Evolutionary conservation across 139 green algal genomes (phyloP).

Genomic region (Chlamydomonas applanata): DNA sequence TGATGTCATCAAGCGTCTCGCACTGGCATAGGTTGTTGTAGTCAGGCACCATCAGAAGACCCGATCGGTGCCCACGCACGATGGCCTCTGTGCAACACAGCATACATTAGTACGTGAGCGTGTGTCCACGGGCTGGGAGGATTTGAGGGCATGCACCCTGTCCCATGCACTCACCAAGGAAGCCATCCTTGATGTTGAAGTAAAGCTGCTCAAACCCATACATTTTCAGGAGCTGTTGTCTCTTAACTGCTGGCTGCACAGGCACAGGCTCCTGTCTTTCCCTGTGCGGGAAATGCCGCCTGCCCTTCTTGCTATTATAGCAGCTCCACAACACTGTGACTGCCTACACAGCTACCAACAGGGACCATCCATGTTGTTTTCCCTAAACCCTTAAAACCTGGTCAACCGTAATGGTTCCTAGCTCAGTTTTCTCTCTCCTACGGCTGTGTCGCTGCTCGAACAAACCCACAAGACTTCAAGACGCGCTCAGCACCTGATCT

Average conservation of each 20-base stretch:
- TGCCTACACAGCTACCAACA: too few species aligned
- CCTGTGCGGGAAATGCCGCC: too few species aligned
- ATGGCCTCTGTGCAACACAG: slow-evolving; percentile 78
- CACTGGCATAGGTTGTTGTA: slow-evolving; percentile 99
- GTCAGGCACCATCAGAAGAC: slow-evolving; percentile 85
- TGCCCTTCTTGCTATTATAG: too few species aligned
- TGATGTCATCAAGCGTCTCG: slow-evolving; percentile 97
- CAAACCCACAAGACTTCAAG: too few species aligned
- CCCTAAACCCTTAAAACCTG: too few species aligned
- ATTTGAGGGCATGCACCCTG: background rate
- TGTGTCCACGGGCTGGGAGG: background rate
- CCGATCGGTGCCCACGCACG: slow-evolving; percentile 86
- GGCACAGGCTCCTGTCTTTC: too few species aligned
- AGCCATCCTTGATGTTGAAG: slow-evolving; percentile 98
- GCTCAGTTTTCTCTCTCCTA: too few species aligned
- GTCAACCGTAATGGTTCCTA: too few species aligned
- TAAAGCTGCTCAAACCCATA: slow-evolving; percentile 71
- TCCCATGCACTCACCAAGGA: slow-evolving; percentile 64
- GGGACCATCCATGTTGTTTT: too few species aligned
- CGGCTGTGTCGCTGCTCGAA: too few species aligned
- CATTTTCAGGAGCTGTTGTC: slow-evolving; percentile 15
- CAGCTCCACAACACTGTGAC: too few species aligned
- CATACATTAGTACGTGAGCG: background rate
- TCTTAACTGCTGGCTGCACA: background rate
- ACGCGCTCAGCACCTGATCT: too few species aligned